Evolutionary conservation across 2,329 filamentous ascomycete genomes (phyloP).

Genomic region (Trematosphaeria pertusa): DNA sequence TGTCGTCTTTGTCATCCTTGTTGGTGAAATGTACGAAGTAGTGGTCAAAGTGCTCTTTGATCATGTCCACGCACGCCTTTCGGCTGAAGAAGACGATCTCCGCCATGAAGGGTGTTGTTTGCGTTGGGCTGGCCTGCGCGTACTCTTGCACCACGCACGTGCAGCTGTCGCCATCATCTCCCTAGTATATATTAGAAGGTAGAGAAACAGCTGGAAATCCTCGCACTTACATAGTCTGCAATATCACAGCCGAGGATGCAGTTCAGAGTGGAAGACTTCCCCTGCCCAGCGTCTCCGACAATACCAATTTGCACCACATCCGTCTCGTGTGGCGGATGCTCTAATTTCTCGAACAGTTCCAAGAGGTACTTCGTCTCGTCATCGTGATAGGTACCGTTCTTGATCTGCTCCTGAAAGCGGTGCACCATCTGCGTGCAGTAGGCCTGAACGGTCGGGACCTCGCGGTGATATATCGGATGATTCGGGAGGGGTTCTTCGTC

Average conservation of each 20-base stretch:
- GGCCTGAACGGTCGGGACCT: neutral
- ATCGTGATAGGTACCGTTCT: conserved; percentile 1
- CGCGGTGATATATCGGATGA: conserved; percentile 13
- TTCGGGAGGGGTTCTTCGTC: neutral
- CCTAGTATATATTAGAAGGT: conserved; percentile 1
- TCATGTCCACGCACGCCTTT: neutral
- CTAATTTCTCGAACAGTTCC: neutral
- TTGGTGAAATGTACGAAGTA: neutral
- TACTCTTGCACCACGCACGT: conserved; percentile 13
- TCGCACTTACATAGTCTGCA: conserved; percentile 3
- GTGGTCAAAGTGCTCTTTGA: neutral
- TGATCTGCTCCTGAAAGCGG: neutral
- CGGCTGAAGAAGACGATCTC: conserved; percentile 11
- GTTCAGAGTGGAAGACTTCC: conserved; percentile 14
- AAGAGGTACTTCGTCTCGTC: conserved; percentile 6
- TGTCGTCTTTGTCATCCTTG: neutral
- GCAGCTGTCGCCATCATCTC: conserved; percentile 5
- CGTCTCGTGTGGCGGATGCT: neutral
- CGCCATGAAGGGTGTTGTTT: conserved; percentile 4
- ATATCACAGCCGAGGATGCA: conserved; percentile 10
- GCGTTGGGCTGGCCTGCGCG: neutral
- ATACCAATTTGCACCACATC: conserved; percentile 1
- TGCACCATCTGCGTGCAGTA: neutral
- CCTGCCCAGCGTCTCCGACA: conserved; percentile 8
- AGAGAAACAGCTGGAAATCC: neutral